Evolutionary conservation across 2,329 filamentous ascomycete species (phyloP).

Genomic region (Myriosclerotinia duriaeana): DNA sequence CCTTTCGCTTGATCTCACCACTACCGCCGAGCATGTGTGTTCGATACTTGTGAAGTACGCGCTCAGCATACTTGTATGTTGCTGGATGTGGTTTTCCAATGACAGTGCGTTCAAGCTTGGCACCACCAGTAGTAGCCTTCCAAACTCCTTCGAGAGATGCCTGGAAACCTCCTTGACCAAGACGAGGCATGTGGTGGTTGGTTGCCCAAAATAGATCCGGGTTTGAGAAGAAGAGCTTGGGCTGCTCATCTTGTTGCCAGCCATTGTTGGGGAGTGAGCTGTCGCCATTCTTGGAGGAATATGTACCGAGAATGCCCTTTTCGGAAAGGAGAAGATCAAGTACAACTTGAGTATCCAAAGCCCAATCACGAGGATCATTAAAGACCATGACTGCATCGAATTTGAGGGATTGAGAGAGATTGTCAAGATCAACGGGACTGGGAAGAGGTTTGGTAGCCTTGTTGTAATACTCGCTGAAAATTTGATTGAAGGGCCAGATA

Average conservation of each 20-base stretch:
- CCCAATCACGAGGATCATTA: constrained; percentile 97
- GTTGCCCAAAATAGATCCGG: constrained; percentile 89
- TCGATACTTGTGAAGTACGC: constrained; percentile 63
- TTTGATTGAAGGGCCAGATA: constrained; percentile 79
- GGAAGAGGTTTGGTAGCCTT: constrained; percentile 59
- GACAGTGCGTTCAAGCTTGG: constrained; percentile 58
- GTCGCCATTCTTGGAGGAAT: constrained; percentile 70
- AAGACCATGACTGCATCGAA: constrained; percentile 92
- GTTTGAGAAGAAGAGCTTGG: constrained; percentile 83
- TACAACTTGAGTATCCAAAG: constrained; percentile 81
- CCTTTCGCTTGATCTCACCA: constrained; percentile 30
- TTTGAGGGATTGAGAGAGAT: constrained; percentile 56
- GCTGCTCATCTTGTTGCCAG: constrained; percentile 82
- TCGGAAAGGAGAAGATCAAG: constrained; percentile 78
- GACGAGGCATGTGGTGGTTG: constrained; percentile 76
- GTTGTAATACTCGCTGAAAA: constrained; percentile 62
- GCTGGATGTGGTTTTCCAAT: constrained; percentile 79
- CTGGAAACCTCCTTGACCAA: constrained; percentile 90
- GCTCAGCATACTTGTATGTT: constrained; percentile 84
- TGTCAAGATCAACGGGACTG: constrained; percentile 45
- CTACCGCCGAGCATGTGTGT: constrained; percentile 26
- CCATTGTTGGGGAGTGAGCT: constrained; percentile 64
- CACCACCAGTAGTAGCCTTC: constrained; percentile 65
- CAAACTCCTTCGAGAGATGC: constrained; percentile 80
- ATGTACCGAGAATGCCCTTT: constrained; percentile 76